Evolutionary conservation across 768 basidiomycete genomes (phyloP), one percentile per base, ranked within the genome.

Genomic region (Mycena rosella): DNA sequence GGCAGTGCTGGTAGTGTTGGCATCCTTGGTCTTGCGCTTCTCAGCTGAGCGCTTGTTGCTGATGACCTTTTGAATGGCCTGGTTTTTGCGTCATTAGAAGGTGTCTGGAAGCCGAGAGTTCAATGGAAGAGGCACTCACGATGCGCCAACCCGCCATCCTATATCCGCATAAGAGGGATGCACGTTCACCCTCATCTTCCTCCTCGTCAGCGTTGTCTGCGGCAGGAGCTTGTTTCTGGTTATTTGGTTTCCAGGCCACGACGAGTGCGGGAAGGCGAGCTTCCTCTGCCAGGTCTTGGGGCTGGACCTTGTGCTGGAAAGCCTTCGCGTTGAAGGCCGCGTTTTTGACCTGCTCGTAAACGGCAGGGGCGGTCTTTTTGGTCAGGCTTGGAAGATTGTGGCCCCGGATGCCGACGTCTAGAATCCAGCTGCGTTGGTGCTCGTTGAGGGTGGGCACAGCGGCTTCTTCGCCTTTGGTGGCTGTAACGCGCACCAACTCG

Each of bases 11-110:
- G 13, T 15, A 20, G 18, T 22, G 3, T 42, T 10, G 36, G 18
- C 34, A 5, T 27, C n/a, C 42, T 49, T 26, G 20, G 38, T n/a
- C 22, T 52, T 59, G 5, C 4, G 18, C 24, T 38, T 52, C 2
- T 67, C 32, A 6, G 66, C 66, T 5, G 42, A 15, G 7, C 59
- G 60, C 53, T 57, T 67, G 53, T 67, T 67, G 24, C 60, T 67
- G 47, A 67, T 62, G 22, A 62, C 60, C 20, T 62, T 61, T 22
- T 67, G 66, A 15, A 67, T 62, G 7, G 60, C 54, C 66, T 67
- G 32, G 30, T 26, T 36, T 11, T 60, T 6, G 14, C n/a, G 32
- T 27, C 34, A 40, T 48, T 22, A 53, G 29, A 26, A 36, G 9
- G 29, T 15, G 27, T 44, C 18, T 20, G 24, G 8, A 22, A 13